phyloP scores from a whole-genome alignment of 1,284 basidiomycete genomes.

The Trametes polyzona region DNA sequence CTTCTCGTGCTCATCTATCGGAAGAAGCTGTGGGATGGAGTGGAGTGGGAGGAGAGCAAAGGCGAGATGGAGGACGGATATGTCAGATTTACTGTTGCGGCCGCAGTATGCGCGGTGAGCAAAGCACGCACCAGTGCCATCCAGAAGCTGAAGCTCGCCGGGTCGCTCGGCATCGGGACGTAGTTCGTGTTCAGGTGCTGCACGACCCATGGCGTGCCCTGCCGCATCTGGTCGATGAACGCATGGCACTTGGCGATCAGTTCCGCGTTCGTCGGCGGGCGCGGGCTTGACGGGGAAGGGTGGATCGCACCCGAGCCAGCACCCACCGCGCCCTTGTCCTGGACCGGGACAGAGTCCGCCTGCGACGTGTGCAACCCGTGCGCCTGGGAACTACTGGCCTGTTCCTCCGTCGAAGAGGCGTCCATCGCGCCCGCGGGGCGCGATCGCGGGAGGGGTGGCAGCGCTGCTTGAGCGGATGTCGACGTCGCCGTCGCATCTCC shows the following conservation, averaged over 20 bases:
- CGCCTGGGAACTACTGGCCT: neutral
- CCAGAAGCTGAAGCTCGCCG: constrained; percentile 84
- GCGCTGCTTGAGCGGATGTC: constrained; percentile 17
- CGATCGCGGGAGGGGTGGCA: constrained; percentile 14
- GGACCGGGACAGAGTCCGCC: constrained; percentile 22
- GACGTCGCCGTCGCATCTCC: constrained; percentile 37
- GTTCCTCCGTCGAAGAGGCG: constrained; percentile 1
- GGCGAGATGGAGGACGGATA: neutral
- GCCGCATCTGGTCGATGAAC: constrained; percentile 82
- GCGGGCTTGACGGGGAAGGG: neutral
- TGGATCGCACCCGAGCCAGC: neutral
- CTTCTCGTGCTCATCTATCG: constrained; percentile 95
- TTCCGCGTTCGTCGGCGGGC: constrained; percentile 52
- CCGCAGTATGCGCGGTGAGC: neutral
- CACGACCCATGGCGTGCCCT: constrained; percentile 90
- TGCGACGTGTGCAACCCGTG: constrained; percentile 6
- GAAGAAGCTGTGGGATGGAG: constrained; percentile 69
- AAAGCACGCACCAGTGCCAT: constrained; percentile 68
- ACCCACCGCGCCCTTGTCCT: constrained; percentile 16
- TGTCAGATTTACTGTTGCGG: neutral
- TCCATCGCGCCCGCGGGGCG: constrained; percentile 15
- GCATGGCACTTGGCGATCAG: constrained; percentile 78
- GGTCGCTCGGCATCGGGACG: constrained; percentile 70
- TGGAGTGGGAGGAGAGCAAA: too few relatives aligned
- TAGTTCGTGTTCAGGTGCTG: constrained; percentile 82